These are phyloP conservation scores for Tolypocladium tundrense DNA, from an alignment of 2,329 filamentous ascomycete genomes.

Conservation along the genomic window DNA sequence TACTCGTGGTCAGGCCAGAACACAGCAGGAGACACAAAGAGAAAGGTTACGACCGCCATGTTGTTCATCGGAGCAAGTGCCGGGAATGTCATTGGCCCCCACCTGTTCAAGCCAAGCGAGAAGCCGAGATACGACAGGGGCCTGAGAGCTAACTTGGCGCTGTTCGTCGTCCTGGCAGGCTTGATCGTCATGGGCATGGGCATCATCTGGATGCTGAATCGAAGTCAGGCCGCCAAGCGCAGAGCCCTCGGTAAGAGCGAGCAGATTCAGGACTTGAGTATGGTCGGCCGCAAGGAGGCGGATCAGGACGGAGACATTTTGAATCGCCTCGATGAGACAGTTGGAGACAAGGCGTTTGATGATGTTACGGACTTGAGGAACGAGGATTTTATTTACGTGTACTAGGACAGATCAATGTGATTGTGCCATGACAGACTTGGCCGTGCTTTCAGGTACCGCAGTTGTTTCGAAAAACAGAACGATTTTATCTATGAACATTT, in stretches of 20 bases:
- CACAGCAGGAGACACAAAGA: slow-evolving; percentile 60
- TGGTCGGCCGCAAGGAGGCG: slow-evolving; percentile 22
- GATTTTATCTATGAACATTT: too few species aligned
- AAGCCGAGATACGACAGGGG: slow-evolving; percentile 34
- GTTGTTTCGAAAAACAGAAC: too few species aligned
- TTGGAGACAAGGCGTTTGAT: slow-evolving; percentile 18
- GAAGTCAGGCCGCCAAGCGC: slow-evolving; percentile 35
- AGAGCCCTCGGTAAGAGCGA: slow-evolving; percentile 50
- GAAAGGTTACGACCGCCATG: slow-evolving; percentile 53
- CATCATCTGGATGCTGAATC: slow-evolving; percentile 44
- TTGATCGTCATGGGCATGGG: slow-evolving; percentile 31
- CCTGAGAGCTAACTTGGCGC: slow-evolving; percentile 46
- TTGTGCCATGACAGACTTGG: background rate
- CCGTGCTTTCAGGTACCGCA: too few species aligned
- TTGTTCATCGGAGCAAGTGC: slow-evolving; percentile 55
- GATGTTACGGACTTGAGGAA: slow-evolving; percentile 55
- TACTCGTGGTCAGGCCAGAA: slow-evolving; percentile 53
- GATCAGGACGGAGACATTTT: slow-evolving; percentile 4
- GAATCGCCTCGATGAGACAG: slow-evolving; percentile 4
- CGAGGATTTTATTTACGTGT: slow-evolving; percentile 54
- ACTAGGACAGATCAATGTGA: slow-evolving; percentile 6
- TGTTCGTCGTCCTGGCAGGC: slow-evolving; percentile 49
- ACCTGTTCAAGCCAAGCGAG: slow-evolving; percentile 48
- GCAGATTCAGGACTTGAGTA: slow-evolving; percentile 47
- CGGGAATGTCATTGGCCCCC: slow-evolving; percentile 57